phyloP scores from a whole-genome alignment of 306 rosid species.

The Parietaria judaica region DNA sequence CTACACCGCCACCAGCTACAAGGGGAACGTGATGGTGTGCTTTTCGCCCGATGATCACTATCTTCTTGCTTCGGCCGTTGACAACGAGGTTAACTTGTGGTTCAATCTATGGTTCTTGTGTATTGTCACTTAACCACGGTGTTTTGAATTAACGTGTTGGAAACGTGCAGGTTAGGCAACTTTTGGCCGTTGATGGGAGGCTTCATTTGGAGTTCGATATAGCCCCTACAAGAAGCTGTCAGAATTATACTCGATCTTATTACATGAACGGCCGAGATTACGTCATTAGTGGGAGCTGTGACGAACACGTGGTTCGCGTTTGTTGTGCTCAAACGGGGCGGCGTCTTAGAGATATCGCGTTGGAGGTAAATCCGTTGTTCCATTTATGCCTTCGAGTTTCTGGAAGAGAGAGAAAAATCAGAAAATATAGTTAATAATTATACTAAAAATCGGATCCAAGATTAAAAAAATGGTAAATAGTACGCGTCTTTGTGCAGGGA shows the following conservation, averaged over 20 bases:
- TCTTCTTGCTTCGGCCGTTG: slow-evolving; percentile 75
- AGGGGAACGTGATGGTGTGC: slow-evolving; percentile 88
- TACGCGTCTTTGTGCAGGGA: slow-evolving; percentile 36
- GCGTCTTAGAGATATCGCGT: slow-evolving; percentile 66
- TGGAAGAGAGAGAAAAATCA: too few species aligned
- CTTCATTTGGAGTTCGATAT: slow-evolving; percentile 64
- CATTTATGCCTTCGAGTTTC: background rate
- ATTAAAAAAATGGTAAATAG: background rate
- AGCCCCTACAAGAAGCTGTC: slow-evolving; percentile 63
- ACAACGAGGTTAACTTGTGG: slow-evolving; percentile 53
- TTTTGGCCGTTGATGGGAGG: slow-evolving; percentile 77
- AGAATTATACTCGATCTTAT: slow-evolving; percentile 76
- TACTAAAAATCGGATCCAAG: background rate
- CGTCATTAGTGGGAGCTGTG: slow-evolving; percentile 81
- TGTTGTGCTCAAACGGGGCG: slow-evolving; percentile 85
- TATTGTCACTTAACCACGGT: too few species aligned
- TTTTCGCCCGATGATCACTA: slow-evolving; percentile 87
- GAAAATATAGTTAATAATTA: too few species aligned
- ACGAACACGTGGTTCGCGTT: slow-evolving; percentile 71
- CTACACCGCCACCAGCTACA: slow-evolving; percentile 66
- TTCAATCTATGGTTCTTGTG: too few species aligned
- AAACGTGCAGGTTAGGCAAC: slow-evolving; percentile 61
- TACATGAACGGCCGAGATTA: slow-evolving; percentile 87
- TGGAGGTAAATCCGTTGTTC: slow-evolving; percentile 46
- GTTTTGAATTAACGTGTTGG: background rate